Percentiles rank a stretch among this genome's conserved stretches.
Conservation (phyloP, 108 stramenopile species). For the Skeletonema marinoi region DNA sequence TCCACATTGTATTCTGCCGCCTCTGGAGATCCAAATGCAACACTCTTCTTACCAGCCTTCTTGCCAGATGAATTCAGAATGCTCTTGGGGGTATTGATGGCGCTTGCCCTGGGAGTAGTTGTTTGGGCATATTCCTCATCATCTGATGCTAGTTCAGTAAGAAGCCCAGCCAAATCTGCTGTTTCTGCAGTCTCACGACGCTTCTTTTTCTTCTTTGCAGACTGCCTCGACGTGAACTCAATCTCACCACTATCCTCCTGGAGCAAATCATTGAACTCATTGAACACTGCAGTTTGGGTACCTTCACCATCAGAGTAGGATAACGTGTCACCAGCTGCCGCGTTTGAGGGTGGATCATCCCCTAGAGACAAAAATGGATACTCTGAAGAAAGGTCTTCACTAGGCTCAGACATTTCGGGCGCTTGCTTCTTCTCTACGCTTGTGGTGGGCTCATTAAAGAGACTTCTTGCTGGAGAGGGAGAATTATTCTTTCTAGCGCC, state of each 20-base stretch:
- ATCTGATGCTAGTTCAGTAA: slow-evolving; percentile 7
- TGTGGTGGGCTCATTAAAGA: neutral
- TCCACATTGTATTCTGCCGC: slow-evolving; percentile 77
- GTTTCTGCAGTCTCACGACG: slow-evolving; percentile 37
- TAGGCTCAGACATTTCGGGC: slow-evolving; percentile 9
- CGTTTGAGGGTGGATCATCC: neutral
- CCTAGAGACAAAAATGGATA: slow-evolving; percentile 39
- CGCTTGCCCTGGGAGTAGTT: slow-evolving; percentile 6
- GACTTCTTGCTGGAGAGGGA: slow-evolving; percentile 8
- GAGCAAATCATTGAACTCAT: slow-evolving; percentile 15
- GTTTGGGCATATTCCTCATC: slow-evolving; percentile 16
- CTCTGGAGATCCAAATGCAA: slow-evolving; percentile 83
- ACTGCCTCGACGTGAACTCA: neutral
- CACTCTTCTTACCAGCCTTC: slow-evolving; percentile 36
- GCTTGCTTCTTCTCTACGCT: slow-evolving; percentile 17
- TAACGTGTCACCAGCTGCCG: neutral
- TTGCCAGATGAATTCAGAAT: slow-evolving; percentile 50
- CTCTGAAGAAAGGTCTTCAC: slow-evolving; percentile 15
- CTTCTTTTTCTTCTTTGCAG: slow-evolving; percentile 10
- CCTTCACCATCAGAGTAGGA: slow-evolving; percentile 10
- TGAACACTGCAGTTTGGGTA: slow-evolving; percentile 16
- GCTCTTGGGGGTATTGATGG: slow-evolving; percentile 42
- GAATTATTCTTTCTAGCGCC: slow-evolving; percentile 11
- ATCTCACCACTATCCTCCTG: slow-evolving; percentile 11
- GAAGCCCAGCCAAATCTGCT: slow-evolving; percentile 7